These are phyloP conservation scores for Ceratobasidium sp. DNA, from an alignment of 1,284 basidiomycete species.

Conservation along the genomic window DNA sequence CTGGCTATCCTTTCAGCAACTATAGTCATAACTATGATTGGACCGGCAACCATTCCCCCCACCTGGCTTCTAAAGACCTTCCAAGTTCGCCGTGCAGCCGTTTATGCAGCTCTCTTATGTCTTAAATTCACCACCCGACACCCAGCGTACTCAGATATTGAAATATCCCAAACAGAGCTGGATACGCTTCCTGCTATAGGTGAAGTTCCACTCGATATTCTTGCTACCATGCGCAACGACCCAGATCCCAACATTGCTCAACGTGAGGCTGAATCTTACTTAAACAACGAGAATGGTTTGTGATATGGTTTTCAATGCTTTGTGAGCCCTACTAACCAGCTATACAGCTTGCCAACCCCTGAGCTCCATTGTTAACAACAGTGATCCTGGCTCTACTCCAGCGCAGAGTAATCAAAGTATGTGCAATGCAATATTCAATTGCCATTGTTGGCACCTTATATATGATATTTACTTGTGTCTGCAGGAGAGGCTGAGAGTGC, in stretches of 20 bases:
- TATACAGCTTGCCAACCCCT: too few species aligned
- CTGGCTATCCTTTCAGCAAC: conserved; percentile 56
- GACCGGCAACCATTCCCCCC: conserved; percentile 48
- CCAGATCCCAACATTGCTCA: neutral
- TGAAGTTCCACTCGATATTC: conserved; percentile 42
- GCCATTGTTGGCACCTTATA: too few species aligned
- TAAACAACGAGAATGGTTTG: conserved; percentile 9
- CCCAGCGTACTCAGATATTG: conserved; percentile 40
- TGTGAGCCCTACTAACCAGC: too few species aligned
- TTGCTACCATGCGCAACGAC: conserved; percentile 14
- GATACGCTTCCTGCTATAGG: conserved; percentile 39
- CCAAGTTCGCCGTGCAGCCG: conserved; percentile 52
- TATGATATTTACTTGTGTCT: too few species aligned
- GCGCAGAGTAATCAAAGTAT: too few species aligned
- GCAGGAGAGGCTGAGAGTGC: too few species aligned
- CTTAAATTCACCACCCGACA: conserved; percentile 29
- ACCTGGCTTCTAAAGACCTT: conserved; percentile 54
- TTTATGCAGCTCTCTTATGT: conserved; percentile 52
- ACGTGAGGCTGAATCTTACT: conserved; percentile 25
- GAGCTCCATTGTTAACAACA: too few species aligned
- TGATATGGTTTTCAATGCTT: too few species aligned
- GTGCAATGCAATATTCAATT: too few species aligned
- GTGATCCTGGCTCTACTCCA: too few species aligned
- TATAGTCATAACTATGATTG: conserved; percentile 59
- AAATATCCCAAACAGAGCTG: conserved; percentile 54